These are phyloP conservation scores for Artemisia tridentata DNA, from an alignment of 129 eudicot species.

Conservation along the genomic window DNA sequence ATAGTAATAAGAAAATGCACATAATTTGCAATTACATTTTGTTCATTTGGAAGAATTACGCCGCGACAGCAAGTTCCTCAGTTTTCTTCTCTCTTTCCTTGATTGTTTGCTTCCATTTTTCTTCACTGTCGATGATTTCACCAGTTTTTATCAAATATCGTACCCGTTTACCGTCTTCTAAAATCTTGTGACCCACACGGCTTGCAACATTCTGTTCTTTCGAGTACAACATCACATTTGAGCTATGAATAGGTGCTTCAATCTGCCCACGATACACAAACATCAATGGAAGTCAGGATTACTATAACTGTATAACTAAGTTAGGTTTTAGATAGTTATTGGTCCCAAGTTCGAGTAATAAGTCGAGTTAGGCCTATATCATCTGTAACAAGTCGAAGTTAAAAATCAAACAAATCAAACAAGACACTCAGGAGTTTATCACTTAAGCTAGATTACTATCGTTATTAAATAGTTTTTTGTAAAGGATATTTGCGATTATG, in stretches of 20 bases:
- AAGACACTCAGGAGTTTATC: not conserved
- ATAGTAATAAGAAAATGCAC: constrained; percentile 8
- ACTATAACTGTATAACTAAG: not conserved
- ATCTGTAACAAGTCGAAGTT: not conserved
- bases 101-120: constrained; percentile 65
- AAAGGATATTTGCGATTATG: too few relatives aligned
- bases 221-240: constrained; percentile 95
- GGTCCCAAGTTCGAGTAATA: too few relatives aligned
- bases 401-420: not conserved
- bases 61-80: constrained; percentile 50
- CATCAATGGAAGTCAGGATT: not conserved
- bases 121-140: constrained; percentile 88
- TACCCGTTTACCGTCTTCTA: constrained; percentile 77
- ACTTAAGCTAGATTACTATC: too few relatives aligned
- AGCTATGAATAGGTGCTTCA: constrained; percentile 96
- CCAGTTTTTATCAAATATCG: constrained; percentile 89
- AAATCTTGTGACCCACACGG: constrained; percentile 86
- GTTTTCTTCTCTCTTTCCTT: constrained; percentile 57
- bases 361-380: too few relatives aligned
- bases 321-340: not conserved
- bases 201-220: constrained; percentile 85
- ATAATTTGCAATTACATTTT: constrained; percentile 30
- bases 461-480: too few relatives aligned
- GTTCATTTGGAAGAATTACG: constrained; percentile 16
- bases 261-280: constrained; percentile 43